phyloP scores from a whole-genome alignment of 768 basidiomycete genomes.

The Tylopilus rubrobrunneus region DNA sequence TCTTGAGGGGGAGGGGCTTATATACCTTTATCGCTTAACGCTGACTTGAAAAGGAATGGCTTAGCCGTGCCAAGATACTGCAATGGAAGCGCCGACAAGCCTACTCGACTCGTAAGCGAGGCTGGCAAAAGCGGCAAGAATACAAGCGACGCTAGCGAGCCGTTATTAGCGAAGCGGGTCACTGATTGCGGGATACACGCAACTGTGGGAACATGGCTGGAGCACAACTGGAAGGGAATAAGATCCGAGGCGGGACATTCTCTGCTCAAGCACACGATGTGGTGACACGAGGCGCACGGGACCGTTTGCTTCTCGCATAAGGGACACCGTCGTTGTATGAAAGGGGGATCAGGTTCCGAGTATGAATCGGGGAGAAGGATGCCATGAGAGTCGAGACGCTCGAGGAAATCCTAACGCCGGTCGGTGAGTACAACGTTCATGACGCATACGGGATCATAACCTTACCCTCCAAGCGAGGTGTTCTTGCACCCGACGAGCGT shows the following conservation, averaged over 20 bases:
- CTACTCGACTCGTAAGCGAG: too few species aligned
- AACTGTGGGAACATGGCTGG: slow-evolving; percentile 3
- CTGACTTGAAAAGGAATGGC: too few species aligned
- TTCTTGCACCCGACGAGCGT: slow-evolving; percentile 1
- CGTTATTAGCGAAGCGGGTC: too few species aligned
- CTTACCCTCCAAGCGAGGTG: slow-evolving; percentile 14
- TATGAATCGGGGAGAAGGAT: neutral
- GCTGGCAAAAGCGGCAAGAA: too few species aligned
- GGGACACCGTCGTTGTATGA: too few species aligned
- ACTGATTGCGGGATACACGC: slow-evolving; percentile 13
- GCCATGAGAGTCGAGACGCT: slow-evolving; percentile 11
- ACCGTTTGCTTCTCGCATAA: too few species aligned
- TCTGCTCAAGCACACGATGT: slow-evolving; percentile 16
- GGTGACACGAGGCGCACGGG: slow-evolving; percentile 8
- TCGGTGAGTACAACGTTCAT: neutral
- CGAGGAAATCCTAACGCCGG: slow-evolving; percentile 11
- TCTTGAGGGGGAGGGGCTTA: too few species aligned
- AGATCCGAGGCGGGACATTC: slow-evolving; percentile 17
- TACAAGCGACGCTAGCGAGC: too few species aligned
- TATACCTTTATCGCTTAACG: too few species aligned
- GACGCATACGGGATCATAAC: neutral
- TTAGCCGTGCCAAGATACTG: too few species aligned
- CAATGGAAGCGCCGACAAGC: too few species aligned
- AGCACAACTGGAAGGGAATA: slow-evolving; percentile 16
- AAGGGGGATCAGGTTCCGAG: too few species aligned